Base-by-base conservation (phyloP, 805 yeast species). In the Starmerella davenportii region DNA sequence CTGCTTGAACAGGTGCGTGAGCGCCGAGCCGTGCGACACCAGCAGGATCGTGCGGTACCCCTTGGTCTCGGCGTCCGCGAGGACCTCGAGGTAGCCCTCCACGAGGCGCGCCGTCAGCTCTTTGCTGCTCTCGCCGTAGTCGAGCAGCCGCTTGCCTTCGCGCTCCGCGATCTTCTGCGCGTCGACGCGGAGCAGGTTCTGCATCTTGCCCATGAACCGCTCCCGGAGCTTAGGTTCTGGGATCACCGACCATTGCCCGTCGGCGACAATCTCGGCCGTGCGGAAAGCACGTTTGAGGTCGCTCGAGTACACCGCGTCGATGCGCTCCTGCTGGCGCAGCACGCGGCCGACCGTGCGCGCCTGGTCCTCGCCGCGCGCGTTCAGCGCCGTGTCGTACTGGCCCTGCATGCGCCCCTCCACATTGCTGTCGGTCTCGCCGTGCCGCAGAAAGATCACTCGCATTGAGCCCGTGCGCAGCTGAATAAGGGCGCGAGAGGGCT, bases 1-100 rank as follows among this genome's bases (percentile, higher is more conserved):
- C 13, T 29, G 39, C 25, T 30, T 30, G 35, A 50, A 34, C 29
- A 50, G 39, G 18, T 38, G 37, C 20, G 33, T 21, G 16, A 51
- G 36, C 4, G 49, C 51, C 3, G 47, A 44, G 13, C 54, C 54
- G 31, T 51, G 54, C 9, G 51, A 46, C 14, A 51, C 52, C 3
- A 51, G 23, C 4, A 43, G 40, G 1, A 50, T 23, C 7, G 39
- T 41, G 2, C 29, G 9, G 33, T 35, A 34, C 8, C 39, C 44
- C 3, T 35, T 20, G 16, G 31, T 29, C 4, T 30, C 24, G 18
- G 38, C 32, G 3, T 34, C 29, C 3, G n/a, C 30, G 1, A 38
- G 2, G 2, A 47, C 28, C 5, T 37, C 23, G 11, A 36, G 37
- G 39, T 38, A 48, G 2, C 43, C 49, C 4, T 14, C 17, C 9